phyloP scores from a whole-genome alignment of 345 rosid species.

The Salix purpurea region DNA sequence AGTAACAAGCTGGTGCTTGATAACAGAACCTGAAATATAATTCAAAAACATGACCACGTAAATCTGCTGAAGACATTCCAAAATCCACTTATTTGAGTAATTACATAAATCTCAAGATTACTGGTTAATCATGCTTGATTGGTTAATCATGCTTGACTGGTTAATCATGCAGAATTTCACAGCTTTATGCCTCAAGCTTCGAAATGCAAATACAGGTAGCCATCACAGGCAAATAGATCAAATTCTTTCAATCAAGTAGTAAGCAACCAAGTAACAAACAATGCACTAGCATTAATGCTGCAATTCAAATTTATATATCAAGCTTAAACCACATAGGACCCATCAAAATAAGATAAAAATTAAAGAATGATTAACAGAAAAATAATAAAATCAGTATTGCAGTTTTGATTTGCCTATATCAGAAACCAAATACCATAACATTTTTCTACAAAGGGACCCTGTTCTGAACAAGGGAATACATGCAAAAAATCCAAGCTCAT shows the following conservation, averaged over 20 bases:
- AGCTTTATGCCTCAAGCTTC: background rate
- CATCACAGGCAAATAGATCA: background rate
- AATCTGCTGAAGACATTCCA: background rate
- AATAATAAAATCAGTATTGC: background rate
- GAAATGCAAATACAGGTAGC: background rate
- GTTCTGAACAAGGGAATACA: background rate
- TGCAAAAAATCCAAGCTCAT: background rate
- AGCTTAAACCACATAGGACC: background rate
- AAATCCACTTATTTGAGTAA: background rate
- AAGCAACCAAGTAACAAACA: background rate
- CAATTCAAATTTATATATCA: background rate
- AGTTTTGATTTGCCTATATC: background rate
- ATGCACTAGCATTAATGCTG: background rate
- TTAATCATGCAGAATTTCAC: background rate
- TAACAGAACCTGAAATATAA: slow-evolving; percentile 69
- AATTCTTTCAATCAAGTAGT: background rate
- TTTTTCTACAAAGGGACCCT: background rate
- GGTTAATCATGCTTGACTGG: background rate
- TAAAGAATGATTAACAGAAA: background rate
- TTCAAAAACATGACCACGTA: slow-evolving; percentile 8
- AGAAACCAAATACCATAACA: background rate
- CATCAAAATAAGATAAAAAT: background rate
- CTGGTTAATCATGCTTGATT: background rate
- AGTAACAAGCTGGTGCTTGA: slow-evolving; percentile 93
- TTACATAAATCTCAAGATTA: background rate